These are phyloP conservation scores for Botrytis aclada DNA, from an alignment of 2,329 filamentous ascomycete genomes.

Conservation along the genomic window DNA sequence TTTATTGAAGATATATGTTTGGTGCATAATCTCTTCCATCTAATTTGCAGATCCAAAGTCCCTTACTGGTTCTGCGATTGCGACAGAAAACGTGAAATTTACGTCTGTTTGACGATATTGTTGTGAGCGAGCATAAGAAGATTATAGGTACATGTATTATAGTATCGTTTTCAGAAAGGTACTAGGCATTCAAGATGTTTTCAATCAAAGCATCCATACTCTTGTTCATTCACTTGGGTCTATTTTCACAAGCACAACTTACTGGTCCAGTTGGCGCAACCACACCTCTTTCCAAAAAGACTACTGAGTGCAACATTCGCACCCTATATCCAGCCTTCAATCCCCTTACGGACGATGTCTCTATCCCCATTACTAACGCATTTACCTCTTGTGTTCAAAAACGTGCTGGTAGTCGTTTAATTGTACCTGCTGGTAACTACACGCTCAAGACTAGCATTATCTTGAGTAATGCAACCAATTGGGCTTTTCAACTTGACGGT, in stretches of 20 bases:
- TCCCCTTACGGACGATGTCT: constrained; percentile 34
- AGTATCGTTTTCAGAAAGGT: neutral
- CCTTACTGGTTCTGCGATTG: neutral
- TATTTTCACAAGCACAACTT: constrained; percentile 7
- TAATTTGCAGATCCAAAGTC: neutral
- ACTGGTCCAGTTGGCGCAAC: constrained; percentile 32
- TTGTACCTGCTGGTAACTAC: constrained; percentile 38
- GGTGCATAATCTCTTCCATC: constrained; percentile 3
- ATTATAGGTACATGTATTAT: neutral
- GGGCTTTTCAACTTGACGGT: constrained; percentile 53
- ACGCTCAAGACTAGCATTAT: constrained; percentile 49
- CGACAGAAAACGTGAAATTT: neutral
- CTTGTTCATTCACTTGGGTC: neutral
- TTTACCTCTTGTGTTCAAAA: constrained; percentile 36
- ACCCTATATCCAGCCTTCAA: constrained; percentile 35
- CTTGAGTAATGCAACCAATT: constrained; percentile 46
- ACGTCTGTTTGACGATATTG: neutral
- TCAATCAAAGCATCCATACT: neutral
- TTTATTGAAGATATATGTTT: neutral
- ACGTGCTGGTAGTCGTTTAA: constrained; percentile 8
- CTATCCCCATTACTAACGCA: constrained; percentile 33
- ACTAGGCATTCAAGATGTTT: constrained; percentile 7
- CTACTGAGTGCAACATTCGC: constrained; percentile 37
- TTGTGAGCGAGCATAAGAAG: neutral
- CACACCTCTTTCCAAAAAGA: constrained; percentile 35